phyloP scores from a whole-genome alignment of 768 basidiomycete species.

The Trichaptum fuscoviolaceum region DNA sequence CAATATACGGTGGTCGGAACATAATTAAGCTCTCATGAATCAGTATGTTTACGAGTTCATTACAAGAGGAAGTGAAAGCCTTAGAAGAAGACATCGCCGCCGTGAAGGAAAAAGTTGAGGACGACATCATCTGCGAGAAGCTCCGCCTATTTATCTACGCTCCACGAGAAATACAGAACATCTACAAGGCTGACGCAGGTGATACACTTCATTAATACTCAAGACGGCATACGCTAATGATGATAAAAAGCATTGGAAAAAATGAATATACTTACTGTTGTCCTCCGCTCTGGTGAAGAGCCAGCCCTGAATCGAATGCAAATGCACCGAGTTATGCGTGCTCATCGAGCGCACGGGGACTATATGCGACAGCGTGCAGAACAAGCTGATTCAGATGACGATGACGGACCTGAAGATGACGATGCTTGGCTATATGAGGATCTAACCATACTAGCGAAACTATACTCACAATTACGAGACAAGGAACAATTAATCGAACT shows the following conservation, averaged over 20 bases:
- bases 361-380: constrained; percentile 60
- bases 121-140: constrained; percentile 84
- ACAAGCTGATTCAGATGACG: constrained; percentile 81
- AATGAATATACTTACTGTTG: constrained; percentile 70
- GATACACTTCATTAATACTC: constrained; percentile 12
- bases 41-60: constrained; percentile 93
- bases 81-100: constrained; percentile 84
- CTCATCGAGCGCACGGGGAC: constrained; percentile 71
- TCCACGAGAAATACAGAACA: constrained; percentile 80
- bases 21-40: background rate
- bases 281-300: constrained; percentile 73
- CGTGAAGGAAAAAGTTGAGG: constrained; percentile 85
- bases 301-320: constrained; percentile 74
- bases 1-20: background rate
- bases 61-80: constrained; percentile 82
- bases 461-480: constrained; percentile 79
- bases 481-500: constrained; percentile 89
- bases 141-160: constrained; percentile 82
- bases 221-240: background rate
- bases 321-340: constrained; percentile 72
- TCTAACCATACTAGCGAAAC: constrained; percentile 67
- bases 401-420: constrained; percentile 89
- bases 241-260: constrained; percentile 48
- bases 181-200: constrained; percentile 79
- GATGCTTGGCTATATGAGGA: constrained; percentile 98